A percentile compares a stretch with the other conserved stretches of the same genome.
Evolutionary conservation across 2,329 filamentous ascomycete genomes (phyloP).

Genomic region (Hymenoscyphus salicellus): DNA sequence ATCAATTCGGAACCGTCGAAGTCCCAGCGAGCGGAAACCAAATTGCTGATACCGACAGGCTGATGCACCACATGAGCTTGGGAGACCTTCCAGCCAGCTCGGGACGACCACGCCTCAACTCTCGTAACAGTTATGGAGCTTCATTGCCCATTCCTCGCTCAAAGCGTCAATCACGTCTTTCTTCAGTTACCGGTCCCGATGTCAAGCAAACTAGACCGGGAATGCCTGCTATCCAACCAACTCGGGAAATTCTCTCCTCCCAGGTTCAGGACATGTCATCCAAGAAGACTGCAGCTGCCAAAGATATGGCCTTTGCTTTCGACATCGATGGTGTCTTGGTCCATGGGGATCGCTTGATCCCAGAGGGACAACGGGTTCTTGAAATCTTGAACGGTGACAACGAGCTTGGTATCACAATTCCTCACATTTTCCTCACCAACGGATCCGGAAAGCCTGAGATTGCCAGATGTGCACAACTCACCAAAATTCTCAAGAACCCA

Average conservation of each 20-base stretch:
- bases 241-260: slow-evolving; percentile 65
- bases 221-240: slow-evolving; percentile 57
- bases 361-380: slow-evolving; percentile 62
- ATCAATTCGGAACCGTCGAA: slow-evolving; percentile 53
- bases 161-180: slow-evolving; percentile 66
- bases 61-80: slow-evolving; percentile 71
- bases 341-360: slow-evolving; percentile 68
- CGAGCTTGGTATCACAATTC: slow-evolving; percentile 74
- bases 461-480: slow-evolving; percentile 63
- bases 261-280: slow-evolving; percentile 66
- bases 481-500: slow-evolving; percentile 62
- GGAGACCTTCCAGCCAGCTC: slow-evolving; percentile 42
- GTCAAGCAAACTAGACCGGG: slow-evolving; percentile 49
- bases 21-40: slow-evolving; percentile 66
- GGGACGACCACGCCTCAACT: slow-evolving; percentile 50
- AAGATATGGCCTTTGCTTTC: slow-evolving; percentile 80
- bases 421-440: slow-evolving; percentile 73
- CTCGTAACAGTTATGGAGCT: slow-evolving; percentile 73
- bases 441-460: slow-evolving; percentile 69
- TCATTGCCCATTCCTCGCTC: slow-evolving; percentile 70
- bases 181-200: slow-evolving; percentile 54
- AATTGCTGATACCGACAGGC: slow-evolving; percentile 63
- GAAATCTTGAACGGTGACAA: slow-evolving; percentile 73
- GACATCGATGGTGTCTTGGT: slow-evolving; percentile 75
- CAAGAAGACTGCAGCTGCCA: slow-evolving; percentile 65